Conservation (phyloP, 176 grass and related monocot genomes). For the Ananas comosus region DNA sequence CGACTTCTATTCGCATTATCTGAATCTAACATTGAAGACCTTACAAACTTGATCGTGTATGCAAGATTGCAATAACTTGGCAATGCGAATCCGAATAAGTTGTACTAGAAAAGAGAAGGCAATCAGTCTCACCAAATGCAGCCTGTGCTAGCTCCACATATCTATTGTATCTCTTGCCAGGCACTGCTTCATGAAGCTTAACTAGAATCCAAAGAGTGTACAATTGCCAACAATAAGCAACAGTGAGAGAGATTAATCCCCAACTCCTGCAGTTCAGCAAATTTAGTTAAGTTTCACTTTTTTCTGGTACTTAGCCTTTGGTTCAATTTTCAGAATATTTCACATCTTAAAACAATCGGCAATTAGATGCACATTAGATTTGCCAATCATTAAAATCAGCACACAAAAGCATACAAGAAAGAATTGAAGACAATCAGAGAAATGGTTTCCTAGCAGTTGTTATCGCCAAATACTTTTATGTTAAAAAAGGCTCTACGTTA, state of each 20-base stretch:
- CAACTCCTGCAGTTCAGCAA: conserved; percentile 64
- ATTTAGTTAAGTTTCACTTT: background rate
- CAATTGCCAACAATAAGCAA: conserved; percentile 97
- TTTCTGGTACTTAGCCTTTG: conserved; percentile 5
- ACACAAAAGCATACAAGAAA: background rate
- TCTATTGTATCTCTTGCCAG: conserved; percentile 91
- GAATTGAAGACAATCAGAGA: background rate
- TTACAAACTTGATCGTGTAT: too few relatives aligned
- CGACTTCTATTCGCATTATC: too few relatives aligned
- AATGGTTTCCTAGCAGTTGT: background rate
- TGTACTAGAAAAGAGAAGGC: background rate
- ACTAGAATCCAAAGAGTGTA: conserved; percentile 92
- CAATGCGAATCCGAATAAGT: background rate
- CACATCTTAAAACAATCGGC: background rate
- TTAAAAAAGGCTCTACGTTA: background rate
- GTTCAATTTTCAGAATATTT: background rate
- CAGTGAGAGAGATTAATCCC: conserved; percentile 80
- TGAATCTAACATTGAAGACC: too few relatives aligned
- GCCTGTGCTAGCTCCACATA: conserved; percentile 96
- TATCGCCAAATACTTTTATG: background rate
- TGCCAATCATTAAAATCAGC: background rate
- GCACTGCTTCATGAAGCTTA: conserved; percentile 95
- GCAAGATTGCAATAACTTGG: background rate
- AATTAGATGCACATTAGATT: background rate
- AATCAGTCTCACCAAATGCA: conserved; percentile 74